A percentile compares a stretch with the other conserved stretches of the same genome.
Conservation (phyloP, 768 basidiomycete species). For the Trametes sanguinea region DNA sequence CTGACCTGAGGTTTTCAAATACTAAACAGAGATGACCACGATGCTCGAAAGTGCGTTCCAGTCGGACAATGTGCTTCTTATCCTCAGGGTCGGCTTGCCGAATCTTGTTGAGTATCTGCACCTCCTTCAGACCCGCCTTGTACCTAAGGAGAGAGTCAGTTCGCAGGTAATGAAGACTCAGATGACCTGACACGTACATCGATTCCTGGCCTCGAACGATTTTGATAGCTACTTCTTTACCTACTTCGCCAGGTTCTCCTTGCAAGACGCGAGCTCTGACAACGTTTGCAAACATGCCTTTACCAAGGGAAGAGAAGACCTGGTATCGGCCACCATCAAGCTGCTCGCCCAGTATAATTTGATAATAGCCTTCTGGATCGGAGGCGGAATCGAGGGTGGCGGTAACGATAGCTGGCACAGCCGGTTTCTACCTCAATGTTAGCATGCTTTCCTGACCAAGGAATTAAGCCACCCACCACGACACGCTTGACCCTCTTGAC, state of each 20-base stretch:
- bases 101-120: constrained; percentile 83
- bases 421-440: constrained; percentile 41
- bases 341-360: constrained; percentile 90
- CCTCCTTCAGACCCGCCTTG: constrained; percentile 92
- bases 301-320: constrained; percentile 92
- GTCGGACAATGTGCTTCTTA: constrained; percentile 93
- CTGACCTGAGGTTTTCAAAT: constrained; percentile 89
- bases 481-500: constrained; percentile 59
- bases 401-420: constrained; percentile 65
- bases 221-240: constrained; percentile 94
- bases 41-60: constrained; percentile 95
- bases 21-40: constrained; percentile 96
- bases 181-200: constrained; percentile 60
- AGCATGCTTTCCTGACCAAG: neutral
- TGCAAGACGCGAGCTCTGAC: constrained; percentile 84
- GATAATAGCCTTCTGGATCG: constrained; percentile 95
- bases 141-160: constrained; percentile 56
- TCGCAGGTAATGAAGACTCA: neutral
- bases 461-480: constrained; percentile 41
- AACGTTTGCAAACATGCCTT: constrained; percentile 99
- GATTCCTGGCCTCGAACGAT: constrained; percentile 95
- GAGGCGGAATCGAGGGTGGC: constrained; percentile 88
- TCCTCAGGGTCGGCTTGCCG: constrained; percentile 92
- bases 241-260: constrained; percentile 53
- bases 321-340: constrained; percentile 92